Evolutionary conservation across 2,329 filamentous ascomycete genomes (phyloP).

Genomic region (Cryphonectria japonica): DNA sequence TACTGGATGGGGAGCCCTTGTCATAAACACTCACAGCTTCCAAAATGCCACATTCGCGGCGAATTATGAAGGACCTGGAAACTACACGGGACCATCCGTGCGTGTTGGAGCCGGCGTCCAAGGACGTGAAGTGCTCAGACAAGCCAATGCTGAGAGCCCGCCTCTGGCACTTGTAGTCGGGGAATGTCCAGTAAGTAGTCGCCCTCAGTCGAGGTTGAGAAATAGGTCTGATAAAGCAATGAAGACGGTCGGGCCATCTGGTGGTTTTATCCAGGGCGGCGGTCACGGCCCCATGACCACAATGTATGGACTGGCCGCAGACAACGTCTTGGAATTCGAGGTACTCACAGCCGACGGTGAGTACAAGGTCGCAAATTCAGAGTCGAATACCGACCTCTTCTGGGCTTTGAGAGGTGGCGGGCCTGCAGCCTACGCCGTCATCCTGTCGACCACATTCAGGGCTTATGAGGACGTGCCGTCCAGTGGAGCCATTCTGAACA

Average conservation of each 20-base stretch:
- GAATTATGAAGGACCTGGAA: neutral
- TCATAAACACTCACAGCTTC: conserved; percentile 61
- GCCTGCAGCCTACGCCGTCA: conserved; percentile 55
- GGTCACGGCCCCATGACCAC: conserved; percentile 55
- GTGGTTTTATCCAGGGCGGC: conserved; percentile 64
- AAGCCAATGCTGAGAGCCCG: neutral
- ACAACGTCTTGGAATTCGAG: conserved; percentile 15
- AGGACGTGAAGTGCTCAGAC: neutral
- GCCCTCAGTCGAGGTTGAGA: neutral
- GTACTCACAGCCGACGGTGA: conserved; percentile 48
- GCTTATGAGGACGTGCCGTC: conserved; percentile 50
- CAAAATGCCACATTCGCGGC: conserved; percentile 36
- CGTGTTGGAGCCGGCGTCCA: neutral
- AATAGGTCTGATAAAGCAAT: neutral
- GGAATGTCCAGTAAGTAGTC: neutral
- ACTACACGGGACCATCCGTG: neutral
- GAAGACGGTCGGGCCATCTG: conserved; percentile 58
- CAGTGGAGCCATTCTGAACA: conserved; percentile 46
- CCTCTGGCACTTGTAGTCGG: neutral
- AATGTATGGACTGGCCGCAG: conserved; percentile 31
- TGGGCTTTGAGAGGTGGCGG: conserved; percentile 61
- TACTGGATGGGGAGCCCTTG: conserved; percentile 62
- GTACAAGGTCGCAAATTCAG: conserved; percentile 45
- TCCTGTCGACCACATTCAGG: conserved; percentile 54
- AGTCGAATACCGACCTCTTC: conserved; percentile 55